phyloP scores from a whole-genome alignment of 2,329 filamentous ascomycete species.

The Xylaria digitata region DNA sequence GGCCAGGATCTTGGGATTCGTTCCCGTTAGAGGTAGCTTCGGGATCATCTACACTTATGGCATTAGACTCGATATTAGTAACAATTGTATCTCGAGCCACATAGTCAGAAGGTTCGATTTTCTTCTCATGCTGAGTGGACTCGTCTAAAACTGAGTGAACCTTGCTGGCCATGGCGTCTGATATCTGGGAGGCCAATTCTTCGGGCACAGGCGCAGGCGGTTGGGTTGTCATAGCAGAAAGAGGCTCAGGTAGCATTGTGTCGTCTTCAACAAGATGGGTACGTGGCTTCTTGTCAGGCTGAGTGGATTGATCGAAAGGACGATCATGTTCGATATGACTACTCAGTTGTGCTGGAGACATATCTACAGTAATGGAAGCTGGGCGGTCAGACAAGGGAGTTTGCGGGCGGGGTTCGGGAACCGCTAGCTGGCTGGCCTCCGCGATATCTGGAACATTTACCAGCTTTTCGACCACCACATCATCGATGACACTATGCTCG shows the following conservation, averaged over 20 bases:
- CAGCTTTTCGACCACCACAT: conserved; percentile 2
- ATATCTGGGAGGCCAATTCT: neutral
- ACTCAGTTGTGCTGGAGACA: conserved; percentile 51
- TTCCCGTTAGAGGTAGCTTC: neutral
- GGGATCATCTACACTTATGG: conserved; percentile 10
- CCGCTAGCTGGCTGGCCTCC: conserved; percentile 10
- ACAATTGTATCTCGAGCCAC: conserved; percentile 11
- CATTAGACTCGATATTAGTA: conserved; percentile 28
- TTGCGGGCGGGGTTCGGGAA: conserved; percentile 35
- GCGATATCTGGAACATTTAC: conserved; percentile 22
- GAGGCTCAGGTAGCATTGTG: conserved; percentile 44
- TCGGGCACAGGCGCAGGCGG: neutral
- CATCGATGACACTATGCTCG: conserved; percentile 30
- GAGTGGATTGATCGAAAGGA: conserved; percentile 52
- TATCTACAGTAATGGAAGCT: conserved; percentile 42
- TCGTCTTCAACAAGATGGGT: conserved; percentile 45
- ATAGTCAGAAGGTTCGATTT: neutral
- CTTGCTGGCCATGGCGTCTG: neutral
- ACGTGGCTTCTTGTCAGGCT: conserved; percentile 53
- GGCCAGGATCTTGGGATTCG: neutral
- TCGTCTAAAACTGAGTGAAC: conserved; percentile 3
- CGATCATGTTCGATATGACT: conserved; percentile 53
- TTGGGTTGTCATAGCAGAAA: conserved; percentile 40
- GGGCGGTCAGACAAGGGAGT: conserved; percentile 36
- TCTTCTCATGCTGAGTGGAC: neutral